Percentiles rank a stretch among this genome's conserved stretches.
phyloP scores from a whole-genome alignment of 2,329 filamentous ascomycete genomes.

The Ophiocordyceps australis region DNA sequence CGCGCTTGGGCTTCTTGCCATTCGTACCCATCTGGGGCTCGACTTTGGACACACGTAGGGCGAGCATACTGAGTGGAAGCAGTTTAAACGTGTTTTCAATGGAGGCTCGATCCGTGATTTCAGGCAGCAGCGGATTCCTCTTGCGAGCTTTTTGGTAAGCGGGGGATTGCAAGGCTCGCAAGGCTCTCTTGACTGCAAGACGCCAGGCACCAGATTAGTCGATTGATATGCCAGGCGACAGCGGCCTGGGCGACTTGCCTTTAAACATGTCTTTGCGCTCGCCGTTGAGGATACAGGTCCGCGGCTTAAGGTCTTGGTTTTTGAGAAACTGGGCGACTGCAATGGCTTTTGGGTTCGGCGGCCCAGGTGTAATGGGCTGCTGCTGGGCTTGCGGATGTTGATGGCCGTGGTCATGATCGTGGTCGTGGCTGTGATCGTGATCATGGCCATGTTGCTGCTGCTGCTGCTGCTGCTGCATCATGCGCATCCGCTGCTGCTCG shows the following conservation, averaged over 20 bases:
- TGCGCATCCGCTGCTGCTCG: slow-evolving; percentile 28
- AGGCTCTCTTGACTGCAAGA: slow-evolving; percentile 79
- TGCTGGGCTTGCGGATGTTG: slow-evolving; percentile 26
- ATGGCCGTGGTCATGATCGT: slow-evolving; percentile 10
- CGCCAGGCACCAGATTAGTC: no score
- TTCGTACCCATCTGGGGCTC: slow-evolving; percentile 43
- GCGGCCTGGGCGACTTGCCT: slow-evolving; percentile 32
- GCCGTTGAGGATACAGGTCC: slow-evolving; percentile 86
- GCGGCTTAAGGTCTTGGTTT: slow-evolving; percentile 66
- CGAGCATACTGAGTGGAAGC: slow-evolving; percentile 83
- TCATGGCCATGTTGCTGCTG: slow-evolving; percentile 5
- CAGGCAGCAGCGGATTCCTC: slow-evolving; percentile 78
- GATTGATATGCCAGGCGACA: neutral
- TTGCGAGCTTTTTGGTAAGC: slow-evolving; percentile 78
- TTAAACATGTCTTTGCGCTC: slow-evolving; percentile 98
- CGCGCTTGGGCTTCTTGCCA: slow-evolving; percentile 62
- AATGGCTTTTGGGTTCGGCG: slow-evolving; percentile 75
- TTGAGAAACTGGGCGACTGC: slow-evolving; percentile 80
- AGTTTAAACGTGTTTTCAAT: slow-evolving; percentile 93
- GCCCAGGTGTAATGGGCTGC: slow-evolving; percentile 56
- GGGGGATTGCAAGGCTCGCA: slow-evolving; percentile 74
- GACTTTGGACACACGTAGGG: slow-evolving; percentile 71
- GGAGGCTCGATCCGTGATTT: slow-evolving; percentile 71
- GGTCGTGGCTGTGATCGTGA: slow-evolving; percentile 5
- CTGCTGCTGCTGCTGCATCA: slow-evolving; percentile 23